These are phyloP conservation scores for Yamadazyma blattariae DNA, from an alignment of 1,139 yeast species.

Conservation along the genomic window DNA sequence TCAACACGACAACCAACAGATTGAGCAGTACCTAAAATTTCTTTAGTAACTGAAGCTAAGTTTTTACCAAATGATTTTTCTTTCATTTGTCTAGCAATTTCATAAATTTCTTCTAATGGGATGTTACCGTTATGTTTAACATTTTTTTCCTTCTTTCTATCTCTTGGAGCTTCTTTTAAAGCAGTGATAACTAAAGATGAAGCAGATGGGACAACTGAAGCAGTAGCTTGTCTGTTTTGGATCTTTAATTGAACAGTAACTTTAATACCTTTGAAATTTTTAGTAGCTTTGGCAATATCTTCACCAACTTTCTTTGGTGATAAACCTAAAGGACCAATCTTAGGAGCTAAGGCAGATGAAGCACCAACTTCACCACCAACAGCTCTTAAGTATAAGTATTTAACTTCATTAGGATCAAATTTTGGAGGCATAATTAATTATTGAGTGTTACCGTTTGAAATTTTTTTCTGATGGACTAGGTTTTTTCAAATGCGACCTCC, in stretches of 20 bases:
- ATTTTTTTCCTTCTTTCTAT: constrained; percentile 99
- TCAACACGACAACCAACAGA: constrained; percentile 99
- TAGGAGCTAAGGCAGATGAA: constrained; percentile 99
- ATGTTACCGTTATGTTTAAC: constrained; percentile 99
- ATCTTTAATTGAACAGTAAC: constrained; percentile 98
- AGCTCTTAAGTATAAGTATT: constrained; percentile 98
- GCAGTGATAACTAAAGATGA: constrained; percentile 99
- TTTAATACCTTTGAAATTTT: constrained; percentile 97
- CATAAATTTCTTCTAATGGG: constrained; percentile 93
- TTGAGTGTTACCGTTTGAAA: constrained; percentile 11
- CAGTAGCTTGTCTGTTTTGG: constrained; percentile 99
- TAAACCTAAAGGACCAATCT: constrained; percentile 99
- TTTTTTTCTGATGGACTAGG: constrained; percentile 11
- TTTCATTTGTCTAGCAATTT: constrained; percentile 97
- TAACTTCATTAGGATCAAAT: constrained; percentile 98
- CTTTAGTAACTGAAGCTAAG: constrained; percentile 96
- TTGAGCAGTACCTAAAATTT: constrained; percentile 99
- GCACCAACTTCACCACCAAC: constrained; percentile 99
- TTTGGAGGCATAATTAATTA: constrained; percentile 77
- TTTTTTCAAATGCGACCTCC: constrained; percentile 4
- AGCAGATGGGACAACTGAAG: constrained; percentile 99
- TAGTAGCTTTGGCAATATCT: constrained; percentile 99
- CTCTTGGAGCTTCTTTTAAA: constrained; percentile 99
- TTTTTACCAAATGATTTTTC: constrained; percentile 97
- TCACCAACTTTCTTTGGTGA: constrained; percentile 99